Conservation (phyloP, 257 asterid genomes). For the Coffea canephora region DNA sequence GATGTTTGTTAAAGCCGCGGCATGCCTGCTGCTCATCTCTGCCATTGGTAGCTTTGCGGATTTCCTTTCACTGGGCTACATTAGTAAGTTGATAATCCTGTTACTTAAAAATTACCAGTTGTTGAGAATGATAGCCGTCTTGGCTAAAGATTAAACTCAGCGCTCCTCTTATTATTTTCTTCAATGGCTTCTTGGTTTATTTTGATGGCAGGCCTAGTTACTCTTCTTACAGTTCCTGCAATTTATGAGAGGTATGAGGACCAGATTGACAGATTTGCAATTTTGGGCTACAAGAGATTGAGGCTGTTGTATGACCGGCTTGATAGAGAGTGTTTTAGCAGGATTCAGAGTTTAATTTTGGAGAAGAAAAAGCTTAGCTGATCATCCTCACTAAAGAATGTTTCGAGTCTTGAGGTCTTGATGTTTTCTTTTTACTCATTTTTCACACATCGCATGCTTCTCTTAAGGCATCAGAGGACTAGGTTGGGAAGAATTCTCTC, state of each 20-base stretch:
- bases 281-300: conserved; percentile 37
- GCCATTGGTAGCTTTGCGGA: conserved; percentile 51
- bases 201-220: conserved; percentile 51
- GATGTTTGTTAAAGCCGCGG: conserved; percentile 51
- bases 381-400: neutral
- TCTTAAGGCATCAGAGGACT: neutral
- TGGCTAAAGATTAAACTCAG: neutral
- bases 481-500: neutral
- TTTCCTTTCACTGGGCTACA: conserved; percentile 56
- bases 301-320: conserved; percentile 36
- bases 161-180: neutral
- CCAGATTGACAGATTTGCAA: conserved; percentile 33
- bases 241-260: conserved; percentile 67
- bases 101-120: neutral
- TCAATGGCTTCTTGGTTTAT: neutral
- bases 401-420: neutral
- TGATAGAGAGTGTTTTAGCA: conserved; percentile 43
- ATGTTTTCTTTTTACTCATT: neutral
- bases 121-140: neutral
- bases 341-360: conserved; percentile 43
- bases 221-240: conserved; percentile 68
- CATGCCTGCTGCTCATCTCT: conserved; percentile 40
- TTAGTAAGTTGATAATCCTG: conserved; percentile 40
- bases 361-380: conserved; percentile 66
- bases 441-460: neutral